A percentile compares a stretch with the other conserved stretches of the same genome.
Evolutionary conservation across 768 basidiomycete genomes (phyloP).

Genomic region (Hericium coralloides): DNA sequence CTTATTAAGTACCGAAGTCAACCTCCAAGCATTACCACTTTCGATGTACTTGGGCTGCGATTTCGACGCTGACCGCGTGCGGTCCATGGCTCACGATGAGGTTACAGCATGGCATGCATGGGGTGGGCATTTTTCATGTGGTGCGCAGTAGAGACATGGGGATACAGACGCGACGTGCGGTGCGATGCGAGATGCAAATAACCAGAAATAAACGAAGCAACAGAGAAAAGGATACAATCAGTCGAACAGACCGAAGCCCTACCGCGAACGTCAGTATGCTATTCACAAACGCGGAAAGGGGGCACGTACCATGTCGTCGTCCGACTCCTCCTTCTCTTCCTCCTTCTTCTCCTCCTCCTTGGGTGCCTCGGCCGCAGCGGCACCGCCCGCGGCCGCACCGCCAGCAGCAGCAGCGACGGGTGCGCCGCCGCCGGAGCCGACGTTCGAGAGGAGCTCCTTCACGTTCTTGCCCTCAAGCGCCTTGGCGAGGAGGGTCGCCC

Average conservation of each 20-base stretch:
- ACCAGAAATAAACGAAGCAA: neutral
- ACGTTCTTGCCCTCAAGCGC: constrained; percentile 98
- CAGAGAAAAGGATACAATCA: constrained; percentile 30
- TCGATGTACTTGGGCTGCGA: no score
- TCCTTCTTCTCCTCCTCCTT: constrained; percentile 75
- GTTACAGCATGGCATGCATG: no score
- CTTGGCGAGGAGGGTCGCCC: constrained; percentile 95
- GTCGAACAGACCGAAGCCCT: constrained; percentile 98
- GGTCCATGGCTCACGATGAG: no score
- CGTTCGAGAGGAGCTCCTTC: constrained; percentile 91
- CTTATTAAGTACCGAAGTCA: no score
- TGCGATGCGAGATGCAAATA: constrained; percentile 2
- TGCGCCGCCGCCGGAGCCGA: constrained; percentile 86
- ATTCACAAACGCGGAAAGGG: neutral
- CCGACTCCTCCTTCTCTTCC: constrained; percentile 84
- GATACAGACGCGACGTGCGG: neutral
- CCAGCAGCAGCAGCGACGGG: constrained; percentile 54
- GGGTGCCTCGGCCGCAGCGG: constrained; percentile 59
- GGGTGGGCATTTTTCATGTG: no score
- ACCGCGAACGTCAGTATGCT: neutral
- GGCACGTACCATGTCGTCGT: constrained; percentile 76
- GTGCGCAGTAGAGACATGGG: no score
- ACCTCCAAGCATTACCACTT: no score
- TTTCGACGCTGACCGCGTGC: no score
- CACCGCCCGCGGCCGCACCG: constrained; percentile 48